Conservation (phyloP, 106 monocot genomes). For the Acanthochlamys bracteata region DNA sequence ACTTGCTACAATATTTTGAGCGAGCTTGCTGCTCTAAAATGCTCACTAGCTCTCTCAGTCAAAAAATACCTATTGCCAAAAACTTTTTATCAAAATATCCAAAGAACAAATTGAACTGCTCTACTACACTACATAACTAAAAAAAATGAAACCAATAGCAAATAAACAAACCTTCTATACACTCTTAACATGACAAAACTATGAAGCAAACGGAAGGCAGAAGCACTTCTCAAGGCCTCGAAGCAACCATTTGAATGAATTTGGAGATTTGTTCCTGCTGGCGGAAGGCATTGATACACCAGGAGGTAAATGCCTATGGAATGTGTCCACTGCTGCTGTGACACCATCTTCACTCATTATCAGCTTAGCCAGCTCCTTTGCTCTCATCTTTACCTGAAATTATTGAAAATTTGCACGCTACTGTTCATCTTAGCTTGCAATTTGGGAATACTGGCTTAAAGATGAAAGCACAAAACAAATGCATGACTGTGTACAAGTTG, state of each 20-base stretch:
- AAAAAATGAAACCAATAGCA: background rate
- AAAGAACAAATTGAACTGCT: no score
- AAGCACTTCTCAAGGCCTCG: constrained; percentile 45
- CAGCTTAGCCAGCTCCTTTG: constrained; percentile 44
- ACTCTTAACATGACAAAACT: background rate
- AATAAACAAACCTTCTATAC: background rate
- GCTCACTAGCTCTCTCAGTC: no score
- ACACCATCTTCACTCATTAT: constrained; percentile 60
- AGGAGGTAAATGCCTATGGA: constrained; percentile 35
- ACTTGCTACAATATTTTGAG: no score
- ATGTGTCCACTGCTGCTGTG: constrained; percentile 42
- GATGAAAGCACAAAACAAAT: background rate
- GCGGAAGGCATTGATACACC: constrained; percentile 16
- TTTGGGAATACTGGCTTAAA: no score
- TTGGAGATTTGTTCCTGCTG: constrained; percentile 12
- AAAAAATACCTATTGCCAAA: no score
- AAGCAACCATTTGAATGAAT: constrained; percentile 31
- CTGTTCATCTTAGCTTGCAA: no score
- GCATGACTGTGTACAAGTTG: background rate
- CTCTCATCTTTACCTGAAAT: constrained; percentile 41
- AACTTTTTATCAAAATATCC: no score
- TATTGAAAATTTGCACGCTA: no score
- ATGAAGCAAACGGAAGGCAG: constrained; percentile 31
- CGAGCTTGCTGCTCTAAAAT: no score
- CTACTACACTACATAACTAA: no score